A percentile compares a stretch with the other conserved stretches of the same genome.
Conservation (phyloP, 2,329 filamentous ascomycete genomes). For the Mollisiaceae sp. region DNA sequence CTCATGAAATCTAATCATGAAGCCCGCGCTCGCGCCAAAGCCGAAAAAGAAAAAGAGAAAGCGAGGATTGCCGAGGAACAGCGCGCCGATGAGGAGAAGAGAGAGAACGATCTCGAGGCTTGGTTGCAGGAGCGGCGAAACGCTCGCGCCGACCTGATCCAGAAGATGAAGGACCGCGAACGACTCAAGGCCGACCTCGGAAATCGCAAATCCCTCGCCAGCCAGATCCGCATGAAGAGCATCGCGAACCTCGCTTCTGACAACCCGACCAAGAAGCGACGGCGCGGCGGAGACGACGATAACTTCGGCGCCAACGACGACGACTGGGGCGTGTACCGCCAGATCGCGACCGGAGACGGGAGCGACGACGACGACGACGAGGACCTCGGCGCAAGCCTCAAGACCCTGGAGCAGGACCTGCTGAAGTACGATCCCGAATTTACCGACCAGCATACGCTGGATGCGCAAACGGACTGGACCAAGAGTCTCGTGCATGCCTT, state of each 20-base stretch:
- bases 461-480: constrained; percentile 94
- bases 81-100: constrained; percentile 79
- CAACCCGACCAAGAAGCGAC: constrained; percentile 79
- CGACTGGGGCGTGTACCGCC: constrained; percentile 96
- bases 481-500: constrained; percentile 92
- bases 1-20: constrained; percentile 95
- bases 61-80: constrained; percentile 83
- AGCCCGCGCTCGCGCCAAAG: constrained; percentile 89
- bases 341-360: constrained; percentile 81
- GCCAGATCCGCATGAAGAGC: constrained; percentile 97
- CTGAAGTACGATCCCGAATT: constrained; percentile 87
- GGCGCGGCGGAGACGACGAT: constrained; percentile 89
- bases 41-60: constrained; percentile 93
- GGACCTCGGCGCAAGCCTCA: constrained; percentile 76
- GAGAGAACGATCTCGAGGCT: constrained; percentile 80
- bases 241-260: constrained; percentile 96
- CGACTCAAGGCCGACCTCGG: constrained; percentile 92
- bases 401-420: constrained; percentile 80
- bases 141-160: constrained; percentile 71
- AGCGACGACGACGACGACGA: constrained; percentile 93
- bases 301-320: constrained; percentile 97
- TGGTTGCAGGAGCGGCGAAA: constrained; percentile 86
- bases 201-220: constrained; percentile 94
- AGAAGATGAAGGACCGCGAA: constrained; percentile 92
- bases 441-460: constrained; percentile 88